Evolutionary conservation across 768 basidiomycete species (phyloP).

Genomic region (Hysterangium stoloniferum): DNA sequence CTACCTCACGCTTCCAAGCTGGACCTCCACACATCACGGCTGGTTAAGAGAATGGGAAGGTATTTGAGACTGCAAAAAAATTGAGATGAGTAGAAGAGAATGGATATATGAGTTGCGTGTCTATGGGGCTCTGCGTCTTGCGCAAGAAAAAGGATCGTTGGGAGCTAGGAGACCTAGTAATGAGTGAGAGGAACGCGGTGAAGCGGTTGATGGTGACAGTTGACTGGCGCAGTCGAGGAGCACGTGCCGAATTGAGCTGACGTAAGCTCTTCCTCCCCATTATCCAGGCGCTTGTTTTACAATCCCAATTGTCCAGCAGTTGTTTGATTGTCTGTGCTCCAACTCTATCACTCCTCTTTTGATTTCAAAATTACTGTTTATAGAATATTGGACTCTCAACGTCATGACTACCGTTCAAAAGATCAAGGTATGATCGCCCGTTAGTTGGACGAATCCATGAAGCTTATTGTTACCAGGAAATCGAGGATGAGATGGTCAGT

Average conservation of each 20-base stretch:
- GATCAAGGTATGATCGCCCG: constrained; percentile 52
- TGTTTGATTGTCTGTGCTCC: too few species aligned
- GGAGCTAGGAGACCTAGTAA: constrained; percentile 18
- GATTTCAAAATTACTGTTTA: too few species aligned
- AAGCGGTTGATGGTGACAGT: constrained; percentile 1
- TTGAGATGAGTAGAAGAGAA: constrained; percentile 21
- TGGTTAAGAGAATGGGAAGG: constrained; percentile 18
- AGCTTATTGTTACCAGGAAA: constrained; percentile 51
- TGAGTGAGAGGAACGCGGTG: constrained; percentile 20
- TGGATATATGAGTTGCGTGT: too few species aligned
- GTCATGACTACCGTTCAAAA: constrained; percentile 89
- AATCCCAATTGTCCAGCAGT: too few species aligned
- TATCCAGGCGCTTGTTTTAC: too few species aligned
- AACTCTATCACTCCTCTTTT: too few species aligned
- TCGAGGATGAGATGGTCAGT: constrained; percentile 95
- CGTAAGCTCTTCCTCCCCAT: too few species aligned
- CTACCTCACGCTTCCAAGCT: constrained; percentile 95
- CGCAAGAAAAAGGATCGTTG: neutral
- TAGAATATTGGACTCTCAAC: constrained; percentile 17
- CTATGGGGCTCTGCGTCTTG: neutral
- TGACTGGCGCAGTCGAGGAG: neutral
- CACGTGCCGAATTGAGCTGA: neutral
- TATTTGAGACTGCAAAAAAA: too few species aligned
- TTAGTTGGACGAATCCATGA: too few species aligned
- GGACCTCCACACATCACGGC: constrained; percentile 59